Evolutionary conservation across 306 rosid genomes (phyloP), one percentile per base, ranked within the genome.

Genomic region (Clitoria ternatea): DNA sequence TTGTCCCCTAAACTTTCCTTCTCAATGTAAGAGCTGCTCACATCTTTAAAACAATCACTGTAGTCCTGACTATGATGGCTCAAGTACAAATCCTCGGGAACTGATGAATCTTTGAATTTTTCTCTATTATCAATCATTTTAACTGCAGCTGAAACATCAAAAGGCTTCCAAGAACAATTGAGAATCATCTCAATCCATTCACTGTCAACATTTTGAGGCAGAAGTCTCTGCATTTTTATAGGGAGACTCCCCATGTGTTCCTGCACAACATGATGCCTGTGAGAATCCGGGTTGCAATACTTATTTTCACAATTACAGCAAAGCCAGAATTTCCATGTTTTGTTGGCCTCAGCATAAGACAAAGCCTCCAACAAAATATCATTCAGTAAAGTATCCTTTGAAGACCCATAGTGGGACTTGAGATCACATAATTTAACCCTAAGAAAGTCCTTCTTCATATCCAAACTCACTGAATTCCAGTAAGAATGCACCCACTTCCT

Each of bases 151-250:
- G 81, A 80, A 49, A 83, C 83, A 62, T 95, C 96, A 76, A 95
- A 45, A 6, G 99, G 89, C 77, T 85, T 95, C 97, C 97, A 95
- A 72, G 96, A 78, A 82, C 85, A 83, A 56, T 82, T 83, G 32
- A 77, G 91, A 84, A 95, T 86, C 96, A 87, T 86, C 81, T 89
- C 90, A 43, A 73, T 65, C 99, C 93, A 87, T 67, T 88, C 96
- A 80, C 62, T 80, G 33, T 89, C 94, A 60, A 91, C 85, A 71
- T 76, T 85, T 50, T 86, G 91, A 14, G 99, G 99, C 82, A 95
- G 69, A 44, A 89, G 81, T 9, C 86, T 73, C 85, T 85, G 96
- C 96, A 87, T 54, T 77, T 91, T 83, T 2, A 90, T 89, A 35
- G 81, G 75, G 32, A 95, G 96, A 55, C 69, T 91, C 47, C 80